Evolutionary conservation across 805 yeast species (phyloP).

Genomic region (Nakazawaea wickerhamii): DNA sequence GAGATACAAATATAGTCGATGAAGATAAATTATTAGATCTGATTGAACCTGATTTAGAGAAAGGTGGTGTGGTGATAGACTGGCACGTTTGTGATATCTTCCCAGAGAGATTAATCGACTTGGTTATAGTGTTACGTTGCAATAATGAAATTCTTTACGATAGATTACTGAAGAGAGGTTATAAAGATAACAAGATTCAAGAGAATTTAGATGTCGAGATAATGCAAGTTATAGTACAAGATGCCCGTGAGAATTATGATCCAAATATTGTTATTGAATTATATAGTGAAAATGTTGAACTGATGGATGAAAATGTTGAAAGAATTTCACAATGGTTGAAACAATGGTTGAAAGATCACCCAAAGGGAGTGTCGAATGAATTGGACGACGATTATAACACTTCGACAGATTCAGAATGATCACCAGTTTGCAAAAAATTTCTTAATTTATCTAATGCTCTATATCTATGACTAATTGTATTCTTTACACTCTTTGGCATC

Average conservation of each 20-base stretch:
- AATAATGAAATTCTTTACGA: slow-evolving; percentile 69
- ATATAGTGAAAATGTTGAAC: slow-evolving; percentile 63
- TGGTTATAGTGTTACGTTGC: slow-evolving; percentile 84
- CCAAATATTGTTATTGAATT: slow-evolving; percentile 80
- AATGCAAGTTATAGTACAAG: slow-evolving; percentile 85
- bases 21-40: slow-evolving; percentile 84
- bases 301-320: slow-evolving; percentile 77
- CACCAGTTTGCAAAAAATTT: slow-evolving; percentile 36
- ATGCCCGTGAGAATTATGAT: slow-evolving; percentile 78
- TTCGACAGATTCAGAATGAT: slow-evolving; percentile 1
- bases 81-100: slow-evolving; percentile 98
- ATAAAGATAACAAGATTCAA: slow-evolving; percentile 73
- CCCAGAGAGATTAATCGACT: slow-evolving; percentile 87
- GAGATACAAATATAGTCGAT: slow-evolving; percentile 86
- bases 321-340: slow-evolving; percentile 71
- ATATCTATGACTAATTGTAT: slow-evolving; percentile 80
- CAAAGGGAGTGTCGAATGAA: slow-evolving; percentile 56
- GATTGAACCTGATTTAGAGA: slow-evolving; percentile 67
- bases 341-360: slow-evolving; percentile 65
- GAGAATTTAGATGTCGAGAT: slow-evolving; percentile 96
- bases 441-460: slow-evolving; percentile 73
- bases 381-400: slow-evolving; percentile 18
- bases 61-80: slow-evolving; percentile 88
- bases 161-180: slow-evolving; percentile 69
- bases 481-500: slow-evolving; percentile 71